Base-by-base conservation (phyloP, 345 rosid species). In the Aquilaria sinensis region DNA sequence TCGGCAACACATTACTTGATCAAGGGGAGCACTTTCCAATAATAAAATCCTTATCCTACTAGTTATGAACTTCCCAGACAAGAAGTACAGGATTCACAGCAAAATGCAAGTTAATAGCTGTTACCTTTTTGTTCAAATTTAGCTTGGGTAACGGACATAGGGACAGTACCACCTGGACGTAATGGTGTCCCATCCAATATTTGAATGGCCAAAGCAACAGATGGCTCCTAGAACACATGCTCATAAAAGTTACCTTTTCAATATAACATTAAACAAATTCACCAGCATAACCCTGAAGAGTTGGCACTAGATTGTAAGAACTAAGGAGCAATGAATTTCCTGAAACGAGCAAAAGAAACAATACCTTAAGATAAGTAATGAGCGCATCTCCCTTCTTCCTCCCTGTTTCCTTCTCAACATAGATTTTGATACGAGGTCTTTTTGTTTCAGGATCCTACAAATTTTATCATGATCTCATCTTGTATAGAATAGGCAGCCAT, bases 61-160 rank as follows among this genome's bases (percentile, higher is more conserved):
- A 37, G 43, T 37, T 37, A 37, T 37, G 43, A 37, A 37, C 43
- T 9, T 37, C 8, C 43, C 43, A 9, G 43, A 37, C 7, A 9
- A 37, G 7, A 23, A 23, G 23, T 23, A 23, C 23, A 23, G 23
- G 23, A 23, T 23, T 23, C 23, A 23, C 23, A 23, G 23, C 23
- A 23, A 23, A 23, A 23, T 23, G 23, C 23, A 23, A 23, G 23
- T 9, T 41, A 15, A 29, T 10, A 54, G 31, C 48, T 62, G 41
- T 65, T 66, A 94, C 99, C 99, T 81, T 87, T 95, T 81, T 91
- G 96, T 82, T 91, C 87, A 69, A 95, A 91, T 69, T 87, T 85
- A 61, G 99, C 99, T 71, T 31, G 79, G 66, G 80, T 80, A 58
- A 91, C 99, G 0, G 96, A 81, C 94, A 95, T 91, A 41, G 78